Conservation (phyloP, 2,329 filamentous ascomycete genomes). For the Lithohypha guttulata region DNA sequence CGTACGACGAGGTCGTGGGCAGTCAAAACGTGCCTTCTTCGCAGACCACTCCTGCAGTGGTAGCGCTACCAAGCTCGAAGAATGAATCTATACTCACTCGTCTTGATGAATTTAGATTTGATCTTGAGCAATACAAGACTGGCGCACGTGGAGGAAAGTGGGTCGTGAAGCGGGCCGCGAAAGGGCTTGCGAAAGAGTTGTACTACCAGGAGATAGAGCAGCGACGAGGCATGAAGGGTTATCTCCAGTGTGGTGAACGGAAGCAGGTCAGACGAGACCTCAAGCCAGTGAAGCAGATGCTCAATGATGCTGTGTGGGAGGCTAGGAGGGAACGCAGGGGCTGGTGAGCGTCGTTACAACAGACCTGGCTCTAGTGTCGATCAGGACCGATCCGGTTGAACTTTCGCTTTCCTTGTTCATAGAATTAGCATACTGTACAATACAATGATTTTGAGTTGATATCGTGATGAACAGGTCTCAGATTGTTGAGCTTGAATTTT, state of each 20-base stretch:
- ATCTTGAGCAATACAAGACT: background rate
- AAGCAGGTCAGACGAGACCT: constrained; percentile 5
- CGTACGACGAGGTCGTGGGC: background rate
- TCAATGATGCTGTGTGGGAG: constrained; percentile 4
- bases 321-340: constrained; percentile 2
- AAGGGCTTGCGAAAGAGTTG: background rate
- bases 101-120: background rate
- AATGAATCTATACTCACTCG: background rate
- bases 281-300: constrained; percentile 8
- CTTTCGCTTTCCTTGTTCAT: background rate
- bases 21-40: background rate
- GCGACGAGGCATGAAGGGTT: background rate
- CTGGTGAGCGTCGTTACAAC: too few relatives aligned
- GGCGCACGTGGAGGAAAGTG: background rate
- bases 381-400: background rate
- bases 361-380: background rate
- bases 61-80: background rate
- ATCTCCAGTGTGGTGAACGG: constrained; percentile 2
- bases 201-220: constrained; percentile 1
- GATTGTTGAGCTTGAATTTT: constrained; percentile 11
- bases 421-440: background rate
- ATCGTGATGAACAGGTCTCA: constrained; percentile 4
- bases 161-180: constrained; percentile 1
- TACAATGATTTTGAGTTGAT: background rate
- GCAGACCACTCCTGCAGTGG: background rate